Conservation (phyloP, 192 early-diverging fungal genomes). For the Mortierella hygrophila region DNA sequence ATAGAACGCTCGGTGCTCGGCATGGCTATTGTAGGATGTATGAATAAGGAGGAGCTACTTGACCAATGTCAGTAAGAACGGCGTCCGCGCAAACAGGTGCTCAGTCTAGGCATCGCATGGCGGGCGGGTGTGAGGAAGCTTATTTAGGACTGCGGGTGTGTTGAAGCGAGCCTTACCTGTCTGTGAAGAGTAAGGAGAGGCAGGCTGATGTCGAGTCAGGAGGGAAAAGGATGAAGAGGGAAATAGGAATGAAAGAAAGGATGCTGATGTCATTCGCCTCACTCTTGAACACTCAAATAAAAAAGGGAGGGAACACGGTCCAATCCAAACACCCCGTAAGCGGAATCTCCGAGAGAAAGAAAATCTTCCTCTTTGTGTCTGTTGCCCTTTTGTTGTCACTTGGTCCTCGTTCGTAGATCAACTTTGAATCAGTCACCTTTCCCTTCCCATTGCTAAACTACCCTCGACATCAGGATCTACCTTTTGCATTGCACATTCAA, state of each 20-base stretch:
- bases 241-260: constrained; percentile 27
- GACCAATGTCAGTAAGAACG: no score
- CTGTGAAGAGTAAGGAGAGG: no score
- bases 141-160: no score
- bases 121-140: no score
- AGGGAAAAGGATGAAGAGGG: no score
- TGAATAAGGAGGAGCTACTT: not conserved
- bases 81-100: no score
- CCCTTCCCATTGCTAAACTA: not conserved
- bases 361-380: no score
- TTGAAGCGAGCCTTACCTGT: no score
- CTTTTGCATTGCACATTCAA: not conserved
- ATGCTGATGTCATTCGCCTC: constrained; percentile 11
- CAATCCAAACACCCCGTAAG: not conserved
- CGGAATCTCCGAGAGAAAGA: no score
- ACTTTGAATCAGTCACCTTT: not conserved
- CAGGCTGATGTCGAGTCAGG: no score
- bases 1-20: constrained; percentile 57
- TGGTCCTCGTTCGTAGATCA: not conserved
- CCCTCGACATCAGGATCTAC: not conserved
- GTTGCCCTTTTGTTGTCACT: not conserved
- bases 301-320: not conserved
- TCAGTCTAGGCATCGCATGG: no score
- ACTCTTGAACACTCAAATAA: not conserved
- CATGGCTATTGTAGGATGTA: constrained; percentile 10